A percentile compares a stretch with the other conserved stretches of the same genome.
Evolutionary conservation across 2,329 filamentous ascomycete genomes (phyloP).

Genomic region (Cytospora mali): DNA sequence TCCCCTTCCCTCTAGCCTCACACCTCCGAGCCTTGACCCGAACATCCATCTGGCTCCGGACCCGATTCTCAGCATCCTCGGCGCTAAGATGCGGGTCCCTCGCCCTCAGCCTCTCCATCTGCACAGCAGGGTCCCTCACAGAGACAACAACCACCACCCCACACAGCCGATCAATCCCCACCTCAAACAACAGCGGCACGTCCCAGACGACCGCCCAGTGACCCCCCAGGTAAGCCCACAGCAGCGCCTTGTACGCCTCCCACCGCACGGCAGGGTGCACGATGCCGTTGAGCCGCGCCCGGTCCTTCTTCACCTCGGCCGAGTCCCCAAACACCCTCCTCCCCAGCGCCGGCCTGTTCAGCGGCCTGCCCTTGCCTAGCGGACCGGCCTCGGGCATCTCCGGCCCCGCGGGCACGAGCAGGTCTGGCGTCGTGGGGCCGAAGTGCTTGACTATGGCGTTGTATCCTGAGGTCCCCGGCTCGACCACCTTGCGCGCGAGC

Average conservation of each 20-base stretch:
- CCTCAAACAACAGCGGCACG: conserved; percentile 90
- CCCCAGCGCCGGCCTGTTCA: conserved; percentile 87
- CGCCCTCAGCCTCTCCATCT: conserved; percentile 76
- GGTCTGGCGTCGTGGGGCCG: conserved; percentile 77
- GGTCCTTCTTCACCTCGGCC: conserved; percentile 69
- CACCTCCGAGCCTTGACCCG: conserved; percentile 78
- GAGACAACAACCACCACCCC: conserved; percentile 86
- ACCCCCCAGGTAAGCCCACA: conserved; percentile 73
- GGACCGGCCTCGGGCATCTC: conserved; percentile 57
- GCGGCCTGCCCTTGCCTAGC: conserved; percentile 66
- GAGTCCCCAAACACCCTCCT: conserved; percentile 82
- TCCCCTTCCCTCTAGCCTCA: conserved; percentile 62
- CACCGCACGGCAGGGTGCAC: conserved; percentile 87
- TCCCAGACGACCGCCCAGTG: conserved; percentile 91
- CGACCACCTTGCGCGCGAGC: conserved; percentile 89
- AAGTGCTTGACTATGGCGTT: conserved; percentile 81
- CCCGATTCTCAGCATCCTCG: conserved; percentile 87
- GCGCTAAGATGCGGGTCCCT: conserved; percentile 76
- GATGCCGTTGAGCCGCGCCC: conserved; percentile 81
- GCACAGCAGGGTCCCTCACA: conserved; percentile 75
- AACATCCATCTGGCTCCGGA: conserved; percentile 85
- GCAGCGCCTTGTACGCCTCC: conserved; percentile 76
- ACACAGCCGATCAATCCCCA: conserved; percentile 80
- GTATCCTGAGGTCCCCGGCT: conserved; percentile 87
- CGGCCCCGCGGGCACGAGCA: conserved; percentile 66